Conservation (phyloP, 1,139 yeast genomes). For the Saccharomyces pastorianus region DNA sequence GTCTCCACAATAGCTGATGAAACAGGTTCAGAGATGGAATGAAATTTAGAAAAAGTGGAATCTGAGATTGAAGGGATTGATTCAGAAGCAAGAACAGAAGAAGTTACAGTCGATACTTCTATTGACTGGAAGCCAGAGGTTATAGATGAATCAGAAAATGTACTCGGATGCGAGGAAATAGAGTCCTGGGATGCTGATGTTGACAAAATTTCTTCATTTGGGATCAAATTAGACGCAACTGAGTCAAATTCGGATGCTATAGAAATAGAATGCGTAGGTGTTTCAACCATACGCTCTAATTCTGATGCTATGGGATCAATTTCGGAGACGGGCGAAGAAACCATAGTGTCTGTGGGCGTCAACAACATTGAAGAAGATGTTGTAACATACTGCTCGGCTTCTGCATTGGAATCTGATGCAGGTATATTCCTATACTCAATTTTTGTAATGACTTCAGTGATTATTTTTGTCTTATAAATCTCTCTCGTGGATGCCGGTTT, state of each 20-base stretch:
- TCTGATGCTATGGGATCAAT: background rate
- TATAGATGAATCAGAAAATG: background rate
- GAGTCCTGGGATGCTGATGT: background rate
- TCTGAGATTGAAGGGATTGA: background rate
- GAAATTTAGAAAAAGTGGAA: background rate
- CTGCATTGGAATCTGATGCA: background rate
- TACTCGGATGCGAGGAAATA: background rate
- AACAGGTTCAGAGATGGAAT: background rate
- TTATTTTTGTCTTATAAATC: background rate
- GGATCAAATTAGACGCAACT: background rate
- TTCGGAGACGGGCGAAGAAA: background rate
- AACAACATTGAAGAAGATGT: background rate
- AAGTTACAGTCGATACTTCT: background rate
- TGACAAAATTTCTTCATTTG: background rate
- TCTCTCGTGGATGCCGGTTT: background rate
- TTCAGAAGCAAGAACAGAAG: background rate
- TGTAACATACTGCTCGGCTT: background rate
- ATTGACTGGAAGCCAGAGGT: background rate
- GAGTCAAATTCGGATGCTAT: background rate
- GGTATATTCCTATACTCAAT: background rate
- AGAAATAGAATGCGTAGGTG: background rate
- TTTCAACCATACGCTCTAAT: background rate
- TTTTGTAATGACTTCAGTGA: background rate
- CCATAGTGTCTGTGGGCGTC: background rate
- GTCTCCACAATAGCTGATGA: background rate